A percentile compares a stretch with the other conserved stretches of the same genome.
Evolutionary conservation across 2,329 filamentous ascomycete species (phyloP).

Genomic region (Cercospora zeae-maydis): DNA sequence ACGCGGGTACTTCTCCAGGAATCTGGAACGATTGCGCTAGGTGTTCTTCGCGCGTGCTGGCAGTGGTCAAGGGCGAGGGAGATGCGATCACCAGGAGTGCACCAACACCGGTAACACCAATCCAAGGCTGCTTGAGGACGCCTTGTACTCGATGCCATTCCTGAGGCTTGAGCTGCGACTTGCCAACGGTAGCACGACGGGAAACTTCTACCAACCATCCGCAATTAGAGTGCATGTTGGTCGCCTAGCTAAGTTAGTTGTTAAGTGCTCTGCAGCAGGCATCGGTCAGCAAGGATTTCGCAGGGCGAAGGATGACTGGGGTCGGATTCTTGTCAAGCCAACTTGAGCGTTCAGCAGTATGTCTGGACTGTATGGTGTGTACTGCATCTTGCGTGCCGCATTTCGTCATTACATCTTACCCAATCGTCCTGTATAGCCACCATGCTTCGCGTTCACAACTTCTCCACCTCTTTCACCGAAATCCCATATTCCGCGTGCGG

Average conservation of each 20-base stretch:
- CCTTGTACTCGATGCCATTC: not conserved
- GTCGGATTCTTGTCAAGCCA: not conserved
- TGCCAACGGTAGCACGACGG: not conserved
- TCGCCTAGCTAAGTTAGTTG: not conserved
- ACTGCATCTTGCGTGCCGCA: not conserved
- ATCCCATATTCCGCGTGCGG: slow-evolving; percentile 61
- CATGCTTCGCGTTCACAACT: slow-evolving; percentile 11
- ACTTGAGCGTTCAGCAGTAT: not conserved
- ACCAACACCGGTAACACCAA: not conserved
- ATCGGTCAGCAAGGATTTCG: not conserved
- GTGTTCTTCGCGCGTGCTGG: not conserved
- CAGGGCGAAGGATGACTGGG: not conserved
- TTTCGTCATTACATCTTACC: not conserved
- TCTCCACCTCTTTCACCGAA: slow-evolving; percentile 22
- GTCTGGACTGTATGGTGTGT: not conserved
- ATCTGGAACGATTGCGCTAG: not conserved
- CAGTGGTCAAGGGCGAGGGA: not conserved
- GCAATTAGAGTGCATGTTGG: too few species aligned
- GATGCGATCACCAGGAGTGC: too few species aligned
- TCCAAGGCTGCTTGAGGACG: not conserved
- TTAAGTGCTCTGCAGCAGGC: not conserved
- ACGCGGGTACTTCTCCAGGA: not conserved
- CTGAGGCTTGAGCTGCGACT: not conserved
- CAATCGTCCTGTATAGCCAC: not conserved
- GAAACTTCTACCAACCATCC: not conserved